These are phyloP conservation scores for Chrysosporium queenslandicum DNA, from an alignment of 2,329 filamentous ascomycete genomes.

Conservation along the genomic window DNA sequence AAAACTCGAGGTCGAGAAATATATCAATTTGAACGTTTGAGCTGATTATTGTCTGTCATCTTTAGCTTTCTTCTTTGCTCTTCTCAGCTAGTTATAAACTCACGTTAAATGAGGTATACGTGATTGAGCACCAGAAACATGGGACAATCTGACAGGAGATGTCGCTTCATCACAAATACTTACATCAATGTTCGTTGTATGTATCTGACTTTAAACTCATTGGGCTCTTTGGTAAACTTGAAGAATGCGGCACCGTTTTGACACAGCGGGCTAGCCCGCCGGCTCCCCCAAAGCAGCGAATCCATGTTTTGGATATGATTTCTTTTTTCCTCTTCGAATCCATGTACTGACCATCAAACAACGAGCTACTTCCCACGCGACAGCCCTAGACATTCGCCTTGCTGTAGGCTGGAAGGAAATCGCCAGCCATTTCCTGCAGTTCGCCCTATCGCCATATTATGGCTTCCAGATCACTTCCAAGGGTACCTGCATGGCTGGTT, in stretches of 20 bases:
- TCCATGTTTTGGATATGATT: neutral
- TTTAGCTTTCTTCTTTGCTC: neutral
- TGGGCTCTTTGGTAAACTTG: too few species aligned
- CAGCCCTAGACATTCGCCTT: neutral
- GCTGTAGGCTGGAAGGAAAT: neutral
- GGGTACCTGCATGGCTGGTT: slow-evolving; percentile 1
- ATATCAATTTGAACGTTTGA: neutral
- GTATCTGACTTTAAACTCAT: too few species aligned
- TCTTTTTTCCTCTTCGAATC: neutral
- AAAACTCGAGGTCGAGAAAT: neutral
- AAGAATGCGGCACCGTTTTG: neutral
- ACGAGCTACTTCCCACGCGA: neutral
- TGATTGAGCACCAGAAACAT: too few species aligned
- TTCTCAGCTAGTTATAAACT: neutral
- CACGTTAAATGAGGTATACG: neutral
- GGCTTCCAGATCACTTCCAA: neutral
- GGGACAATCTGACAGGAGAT: too few species aligned
- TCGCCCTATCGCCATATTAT: neutral
- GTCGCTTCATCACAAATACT: too few species aligned
- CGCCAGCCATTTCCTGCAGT: neutral
- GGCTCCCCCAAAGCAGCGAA: neutral
- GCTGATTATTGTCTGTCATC: neutral
- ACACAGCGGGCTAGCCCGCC: neutral
- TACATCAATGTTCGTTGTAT: too few species aligned
- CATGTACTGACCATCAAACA: neutral